Percentiles rank a stretch among this genome's conserved stretches.
phyloP scores from a whole-genome alignment of 208 protist genomes.

The Crithidia expoeki region DNA sequence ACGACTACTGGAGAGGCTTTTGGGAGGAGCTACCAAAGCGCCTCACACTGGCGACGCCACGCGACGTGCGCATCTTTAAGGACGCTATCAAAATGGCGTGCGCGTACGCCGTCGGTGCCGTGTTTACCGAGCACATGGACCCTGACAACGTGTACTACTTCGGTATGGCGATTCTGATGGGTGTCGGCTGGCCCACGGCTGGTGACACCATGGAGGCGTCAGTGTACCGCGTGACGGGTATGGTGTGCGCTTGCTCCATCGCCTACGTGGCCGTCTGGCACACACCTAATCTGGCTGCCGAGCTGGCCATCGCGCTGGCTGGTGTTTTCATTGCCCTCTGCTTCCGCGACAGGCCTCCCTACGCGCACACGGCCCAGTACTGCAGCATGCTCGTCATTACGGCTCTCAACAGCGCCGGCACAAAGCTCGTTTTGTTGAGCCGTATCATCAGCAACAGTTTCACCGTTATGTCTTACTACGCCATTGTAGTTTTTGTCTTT shows the following conservation, averaged over 20 bases:
- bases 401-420: constrained; percentile 30
- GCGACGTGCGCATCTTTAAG: constrained; percentile 72
- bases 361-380: constrained; percentile 51
- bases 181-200: constrained; percentile 55
- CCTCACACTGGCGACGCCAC: constrained; percentile 56
- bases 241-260: constrained; percentile 51
- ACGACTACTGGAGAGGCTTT: constrained; percentile 67
- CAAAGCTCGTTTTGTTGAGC: constrained; percentile 29
- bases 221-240: constrained; percentile 60
- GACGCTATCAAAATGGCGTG: constrained; percentile 58
- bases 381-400: constrained; percentile 47
- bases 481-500: constrained; percentile 67
- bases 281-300: constrained; percentile 26
- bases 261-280: constrained; percentile 49
- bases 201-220: constrained; percentile 60
- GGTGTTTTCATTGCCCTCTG: constrained; percentile 45
- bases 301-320: constrained; percentile 34
- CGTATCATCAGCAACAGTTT: constrained; percentile 58
- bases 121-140: constrained; percentile 58
- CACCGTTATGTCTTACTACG: constrained; percentile 68
- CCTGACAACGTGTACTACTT: constrained; percentile 60
- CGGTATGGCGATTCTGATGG: constrained; percentile 71
- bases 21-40: constrained; percentile 62
- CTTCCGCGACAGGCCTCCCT: constrained; percentile 34
- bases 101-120: constrained; percentile 50